These are phyloP conservation scores for Candida mesenterica DNA, from an alignment of 1,139 yeast genomes.

Conservation along the genomic window DNA sequence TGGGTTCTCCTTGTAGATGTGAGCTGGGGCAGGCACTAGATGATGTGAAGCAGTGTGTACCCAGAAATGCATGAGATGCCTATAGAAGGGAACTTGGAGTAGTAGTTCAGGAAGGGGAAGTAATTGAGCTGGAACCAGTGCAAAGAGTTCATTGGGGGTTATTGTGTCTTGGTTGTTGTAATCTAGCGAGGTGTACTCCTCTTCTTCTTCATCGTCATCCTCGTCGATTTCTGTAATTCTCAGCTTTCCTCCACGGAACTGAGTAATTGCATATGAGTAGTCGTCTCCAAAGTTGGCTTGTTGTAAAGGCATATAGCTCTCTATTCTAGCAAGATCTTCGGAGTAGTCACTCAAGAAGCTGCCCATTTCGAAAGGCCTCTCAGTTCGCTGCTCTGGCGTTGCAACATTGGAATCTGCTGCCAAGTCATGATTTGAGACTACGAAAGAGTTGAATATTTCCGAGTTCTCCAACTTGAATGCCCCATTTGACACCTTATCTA, in stretches of 20 bases:
- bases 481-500: constrained; percentile 30
- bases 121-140: constrained; percentile 47
- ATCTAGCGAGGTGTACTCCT: constrained; percentile 1
- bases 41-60: constrained; percentile 59
- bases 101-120: constrained; percentile 59
- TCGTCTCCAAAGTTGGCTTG: constrained; percentile 14
- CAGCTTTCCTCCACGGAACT: constrained; percentile 5
- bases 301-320: constrained; percentile 12
- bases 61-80: constrained; percentile 63
- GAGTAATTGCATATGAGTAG: constrained; percentile 3
- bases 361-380: constrained; percentile 2
- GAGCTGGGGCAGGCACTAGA: constrained; percentile 68
- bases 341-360: constrained; percentile 13
- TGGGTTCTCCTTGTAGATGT: constrained; percentile 61
- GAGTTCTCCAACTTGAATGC: constrained; percentile 29
- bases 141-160: constrained; percentile 13
- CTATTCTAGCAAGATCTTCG: constrained; percentile 18
- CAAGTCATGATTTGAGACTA: constrained; percentile 8
- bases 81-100: constrained; percentile 56
- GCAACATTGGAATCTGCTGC: not conserved
- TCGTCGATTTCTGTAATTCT: constrained; percentile 11
- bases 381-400: not conserved
- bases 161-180: not conserved
- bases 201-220: constrained; percentile 9
- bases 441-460: constrained; percentile 27